Conservation (phyloP, 106 monocot genomes). For the Hemerocallis citrina region DNA sequence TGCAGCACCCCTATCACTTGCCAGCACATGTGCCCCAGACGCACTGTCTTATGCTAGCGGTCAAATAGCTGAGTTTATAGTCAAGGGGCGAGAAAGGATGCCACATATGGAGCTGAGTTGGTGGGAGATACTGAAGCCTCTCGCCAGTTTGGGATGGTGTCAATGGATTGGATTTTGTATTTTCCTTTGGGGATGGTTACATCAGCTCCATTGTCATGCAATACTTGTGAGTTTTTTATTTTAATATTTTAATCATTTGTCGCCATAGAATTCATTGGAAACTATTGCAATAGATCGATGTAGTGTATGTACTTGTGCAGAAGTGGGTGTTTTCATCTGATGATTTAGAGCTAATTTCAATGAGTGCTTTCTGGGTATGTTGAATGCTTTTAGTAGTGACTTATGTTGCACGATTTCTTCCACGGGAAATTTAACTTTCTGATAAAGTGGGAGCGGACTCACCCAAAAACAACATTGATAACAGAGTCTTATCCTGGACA, state of each 20-base stretch:
- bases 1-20: conserved; percentile 70
- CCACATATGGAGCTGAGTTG: conserved; percentile 27
- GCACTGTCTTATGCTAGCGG: conserved; percentile 21
- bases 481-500: too few relatives aligned
- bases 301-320: too few relatives aligned
- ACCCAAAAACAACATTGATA: too few relatives aligned
- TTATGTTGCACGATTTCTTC: too few relatives aligned
- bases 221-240: conserved; percentile 84
- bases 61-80: conserved; percentile 40
- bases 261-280: not conserved
- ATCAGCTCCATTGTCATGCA: conserved; percentile 70
- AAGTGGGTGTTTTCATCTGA: not conserved
- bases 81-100: conserved; percentile 40
- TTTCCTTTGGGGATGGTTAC: conserved; percentile 84
- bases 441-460: too few relatives aligned
- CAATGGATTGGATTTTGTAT: conserved; percentile 66
- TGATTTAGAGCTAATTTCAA: not conserved
- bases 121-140: conserved; percentile 39
- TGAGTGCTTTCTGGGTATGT: too few relatives aligned
- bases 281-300: too few relatives aligned
- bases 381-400: too few relatives aligned
- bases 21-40: conserved; percentile 32
- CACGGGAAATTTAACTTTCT: too few relatives aligned
- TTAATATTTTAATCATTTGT: too few relatives aligned
- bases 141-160: conserved; percentile 49